A percentile compares a stretch with the other conserved stretches of the same genome.
Evolutionary conservation across 2,329 filamentous ascomycete genomes (phyloP).

Genomic region (Fusarium acutatum): DNA sequence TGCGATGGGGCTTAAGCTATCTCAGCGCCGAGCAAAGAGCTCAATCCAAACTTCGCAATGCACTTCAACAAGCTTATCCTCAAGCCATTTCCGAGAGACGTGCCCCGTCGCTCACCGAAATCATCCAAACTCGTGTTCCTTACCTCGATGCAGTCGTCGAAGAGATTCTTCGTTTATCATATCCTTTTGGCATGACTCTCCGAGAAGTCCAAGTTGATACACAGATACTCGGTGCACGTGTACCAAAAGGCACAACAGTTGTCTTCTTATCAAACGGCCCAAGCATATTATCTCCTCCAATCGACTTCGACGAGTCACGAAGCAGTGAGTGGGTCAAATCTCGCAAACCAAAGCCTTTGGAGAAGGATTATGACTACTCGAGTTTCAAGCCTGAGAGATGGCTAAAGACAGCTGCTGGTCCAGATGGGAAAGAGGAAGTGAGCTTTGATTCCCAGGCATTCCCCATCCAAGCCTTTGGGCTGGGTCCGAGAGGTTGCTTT

Average conservation of each 20-base stretch:
- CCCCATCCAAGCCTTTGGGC: slow-evolving; percentile 46
- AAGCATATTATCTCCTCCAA: slow-evolving; percentile 1
- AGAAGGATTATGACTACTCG: not conserved
- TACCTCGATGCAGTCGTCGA: slow-evolving; percentile 27
- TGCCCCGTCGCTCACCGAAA: not conserved
- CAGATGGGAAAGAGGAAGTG: not conserved
- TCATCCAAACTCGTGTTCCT: slow-evolving; percentile 10
- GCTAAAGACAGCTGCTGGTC: not conserved
- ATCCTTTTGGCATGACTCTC: slow-evolving; percentile 1
- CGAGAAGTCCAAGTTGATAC: slow-evolving; percentile 22
- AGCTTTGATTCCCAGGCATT: slow-evolving; percentile 44
- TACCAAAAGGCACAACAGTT: slow-evolving; percentile 26
- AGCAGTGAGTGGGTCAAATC: slow-evolving; percentile 10
- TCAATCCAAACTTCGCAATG: not conserved
- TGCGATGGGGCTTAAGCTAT: slow-evolving; percentile 21
- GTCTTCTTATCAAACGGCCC: slow-evolving; percentile 19
- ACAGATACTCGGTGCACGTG: slow-evolving; percentile 1
- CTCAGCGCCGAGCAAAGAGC: slow-evolving; percentile 16
- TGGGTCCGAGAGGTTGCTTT: slow-evolving; percentile 49
- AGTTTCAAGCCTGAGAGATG: slow-evolving; percentile 24
- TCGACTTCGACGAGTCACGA: not conserved
- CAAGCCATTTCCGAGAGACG: slow-evolving; percentile 4
- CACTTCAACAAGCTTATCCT: not conserved
- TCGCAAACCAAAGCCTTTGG: not conserved
- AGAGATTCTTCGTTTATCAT: slow-evolving; percentile 12